Base-by-base conservation (phyloP, 2,329 filamentous ascomycete genomes). In the Xylariaceae sp. region DNA sequence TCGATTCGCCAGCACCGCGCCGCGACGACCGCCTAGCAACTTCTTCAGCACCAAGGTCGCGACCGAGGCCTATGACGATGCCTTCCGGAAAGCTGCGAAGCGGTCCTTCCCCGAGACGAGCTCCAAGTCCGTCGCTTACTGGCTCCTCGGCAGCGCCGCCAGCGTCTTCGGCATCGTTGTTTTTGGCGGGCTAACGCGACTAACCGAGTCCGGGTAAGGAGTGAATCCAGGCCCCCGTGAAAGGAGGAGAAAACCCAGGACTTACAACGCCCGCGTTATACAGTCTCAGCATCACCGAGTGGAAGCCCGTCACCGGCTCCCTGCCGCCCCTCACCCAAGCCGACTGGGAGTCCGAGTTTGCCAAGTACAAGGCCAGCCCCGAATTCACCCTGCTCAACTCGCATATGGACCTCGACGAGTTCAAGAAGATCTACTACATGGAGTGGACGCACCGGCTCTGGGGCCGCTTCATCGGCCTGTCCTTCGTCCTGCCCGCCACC, bases 361-460 rank as follows among this genome's bases (percentile, higher is more conserved):
- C 82, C 42, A 93, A 94, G 66, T 98, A 98, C 73, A 84, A 85
- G 51, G 80, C 85, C 33, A 95, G 89, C 16, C 93, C 93, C 48
- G 93, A 98, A 66, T 98, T 91, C 70, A 81, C 87, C 60, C 78
- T 89, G 48, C 76, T 98, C 54, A 98, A 98, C 69, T 85, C 90
- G 24, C 80, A 88, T 63, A 98, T 98, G 93, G 85, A 79, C 24
- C 74, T 98, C 42, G 78, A 83, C 44, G 93, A 98, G 63, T 98
- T 97, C 72, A 96, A 97, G 67, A 85, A 93, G 63, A 98, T 98
- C 53, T 98, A 97, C 76, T 98, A 86, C 65, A 97, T 97, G 93
- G 93, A 98, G 73, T 98, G 93, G 93, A 82, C 84, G 33, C 93
- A 98, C 66, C 81, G 93, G 22, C 76, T 96, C 41, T 97, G 93